These are phyloP conservation scores for Podospora appendiculata DNA, from an alignment of 495 filamentous ascomycete species.

Conservation along the genomic window DNA sequence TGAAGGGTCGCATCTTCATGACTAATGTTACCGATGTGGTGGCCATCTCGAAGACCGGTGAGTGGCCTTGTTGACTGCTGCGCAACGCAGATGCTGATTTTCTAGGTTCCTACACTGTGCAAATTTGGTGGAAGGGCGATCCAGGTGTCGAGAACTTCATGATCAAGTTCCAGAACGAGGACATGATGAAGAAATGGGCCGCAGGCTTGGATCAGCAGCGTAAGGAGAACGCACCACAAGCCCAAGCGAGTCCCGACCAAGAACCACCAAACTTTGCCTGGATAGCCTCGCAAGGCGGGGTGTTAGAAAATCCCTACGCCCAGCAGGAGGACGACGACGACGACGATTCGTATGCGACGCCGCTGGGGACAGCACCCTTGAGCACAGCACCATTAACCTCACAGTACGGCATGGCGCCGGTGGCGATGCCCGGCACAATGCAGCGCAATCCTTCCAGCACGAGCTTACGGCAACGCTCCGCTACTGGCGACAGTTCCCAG, in stretches of 20 bases:
- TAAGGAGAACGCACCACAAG: slow-evolving; percentile 38
- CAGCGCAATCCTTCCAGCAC: slow-evolving; percentile 73
- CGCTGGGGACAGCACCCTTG: slow-evolving; percentile 3
- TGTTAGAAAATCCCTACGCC: slow-evolving; percentile 69
- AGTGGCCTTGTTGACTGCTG: slow-evolving; percentile 3
- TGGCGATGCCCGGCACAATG: slow-evolving; percentile 36
- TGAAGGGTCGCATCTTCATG: slow-evolving; percentile 98
- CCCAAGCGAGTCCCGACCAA: slow-evolving; percentile 27
- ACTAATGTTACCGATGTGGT: slow-evolving; percentile 95
- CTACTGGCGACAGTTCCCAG: slow-evolving; percentile 61
- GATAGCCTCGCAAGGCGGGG: slow-evolving; percentile 54
- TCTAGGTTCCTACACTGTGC: slow-evolving; percentile 80
- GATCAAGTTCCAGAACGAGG: slow-evolving; percentile 85
- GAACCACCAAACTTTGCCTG: slow-evolving; percentile 61
- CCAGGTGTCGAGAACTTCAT: slow-evolving; percentile 94
- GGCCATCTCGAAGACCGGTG: slow-evolving; percentile 77
- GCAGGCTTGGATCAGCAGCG: slow-evolving; percentile 52
- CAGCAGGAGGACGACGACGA: slow-evolving; percentile 77
- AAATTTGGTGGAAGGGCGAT: slow-evolving; percentile 98
- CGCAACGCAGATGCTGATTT: slow-evolving; percentile 12
- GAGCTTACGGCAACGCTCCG: slow-evolving; percentile 72
- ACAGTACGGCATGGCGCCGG: slow-evolving; percentile 5
- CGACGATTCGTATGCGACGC: slow-evolving; percentile 31
- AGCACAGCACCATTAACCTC: slow-evolving; percentile 2
- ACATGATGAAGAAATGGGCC: slow-evolving; percentile 87